A percentile compares a stretch with the other conserved stretches of the same genome.
Evolutionary conservation across 78 protist species (phyloP).

Genomic region (Mantamonas sphyraenae): DNA sequence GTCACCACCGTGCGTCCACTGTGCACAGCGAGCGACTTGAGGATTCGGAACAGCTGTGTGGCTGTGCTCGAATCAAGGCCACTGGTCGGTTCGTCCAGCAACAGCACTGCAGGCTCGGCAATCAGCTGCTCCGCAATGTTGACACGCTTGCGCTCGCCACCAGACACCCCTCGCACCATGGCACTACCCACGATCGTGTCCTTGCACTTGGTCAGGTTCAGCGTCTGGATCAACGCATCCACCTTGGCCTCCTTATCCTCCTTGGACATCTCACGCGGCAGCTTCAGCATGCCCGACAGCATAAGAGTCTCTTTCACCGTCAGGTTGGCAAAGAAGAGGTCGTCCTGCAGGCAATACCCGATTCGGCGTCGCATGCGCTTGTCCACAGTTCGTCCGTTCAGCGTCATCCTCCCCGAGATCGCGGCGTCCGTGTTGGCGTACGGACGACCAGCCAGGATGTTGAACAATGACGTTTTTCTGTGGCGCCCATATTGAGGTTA

Average conservation of each 20-base stretch:
- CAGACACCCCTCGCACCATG: slow-evolving; percentile 58
- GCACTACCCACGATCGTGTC: slow-evolving; percentile 23
- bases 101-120: slow-evolving; percentile 43
- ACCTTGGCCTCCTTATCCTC: slow-evolving; percentile 16
- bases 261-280: slow-evolving; percentile 9
- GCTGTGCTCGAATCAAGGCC: slow-evolving; percentile 56
- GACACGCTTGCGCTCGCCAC: slow-evolving; percentile 66
- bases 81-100: slow-evolving; percentile 41
- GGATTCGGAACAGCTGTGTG: slow-evolving; percentile 16
- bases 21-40: slow-evolving; percentile 11
- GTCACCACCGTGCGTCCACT: slow-evolving; percentile 23
- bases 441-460: slow-evolving; percentile 13
- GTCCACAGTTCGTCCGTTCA: slow-evolving; percentile 17
- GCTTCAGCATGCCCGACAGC: slow-evolving; percentile 20
- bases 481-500: too few relatives aligned
- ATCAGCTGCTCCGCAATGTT: slow-evolving; percentile 54
- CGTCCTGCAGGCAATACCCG: slow-evolving; percentile 30
- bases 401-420: slow-evolving; percentile 1
- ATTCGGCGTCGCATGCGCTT: slow-evolving; percentile 14
- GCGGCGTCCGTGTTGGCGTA: slow-evolving; percentile 2
- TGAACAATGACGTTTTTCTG: slow-evolving; percentile 18
- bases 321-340: slow-evolving; percentile 26
- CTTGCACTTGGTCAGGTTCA: slow-evolving; percentile 24
- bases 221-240: slow-evolving; percentile 16
- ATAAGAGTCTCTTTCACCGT: slow-evolving; percentile 38